Percentiles rank a stretch among this genome's conserved stretches.
Evolutionary conservation across 208 protist genomes (phyloP).

Genomic region (Leishmania braziliensis): DNA sequence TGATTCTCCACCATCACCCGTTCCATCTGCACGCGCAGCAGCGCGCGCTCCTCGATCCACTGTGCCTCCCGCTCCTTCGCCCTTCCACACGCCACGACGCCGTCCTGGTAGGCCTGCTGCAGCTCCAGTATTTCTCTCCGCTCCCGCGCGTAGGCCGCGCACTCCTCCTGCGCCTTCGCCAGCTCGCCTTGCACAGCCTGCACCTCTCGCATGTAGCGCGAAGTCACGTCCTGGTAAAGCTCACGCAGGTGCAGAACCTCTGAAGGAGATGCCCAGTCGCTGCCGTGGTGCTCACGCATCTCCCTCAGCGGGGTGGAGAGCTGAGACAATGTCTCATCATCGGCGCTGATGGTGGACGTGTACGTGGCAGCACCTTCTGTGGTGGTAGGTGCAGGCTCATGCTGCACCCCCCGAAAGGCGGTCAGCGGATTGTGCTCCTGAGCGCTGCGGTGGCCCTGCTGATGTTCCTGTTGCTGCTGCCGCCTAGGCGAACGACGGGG

Average conservation of each 20-base stretch:
- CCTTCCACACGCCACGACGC: conserved; percentile 29
- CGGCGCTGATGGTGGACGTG: conserved; percentile 6
- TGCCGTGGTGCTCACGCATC: not conserved
- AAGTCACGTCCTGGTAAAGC: conserved; percentile 35
- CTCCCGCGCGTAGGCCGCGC: conserved; percentile 30
- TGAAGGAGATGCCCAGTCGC: conserved; percentile 74
- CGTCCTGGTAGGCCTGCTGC: conserved; percentile 46
- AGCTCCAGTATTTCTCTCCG: conserved; percentile 32
- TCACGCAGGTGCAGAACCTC: conserved; percentile 72
- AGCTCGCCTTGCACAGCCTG: conserved; percentile 34
- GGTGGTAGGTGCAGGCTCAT: not conserved
- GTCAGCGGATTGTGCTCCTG: not conserved
- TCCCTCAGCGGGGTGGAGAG: not conserved
- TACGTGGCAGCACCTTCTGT: not conserved
- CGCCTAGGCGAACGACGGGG: not conserved
- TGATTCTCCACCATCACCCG: conserved; percentile 68
- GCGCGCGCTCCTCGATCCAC: conserved; percentile 67
- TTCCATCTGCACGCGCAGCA: conserved; percentile 62
- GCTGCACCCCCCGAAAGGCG: not conserved
- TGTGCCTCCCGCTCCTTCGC: conserved; percentile 28
- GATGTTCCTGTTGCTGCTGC: not conserved
- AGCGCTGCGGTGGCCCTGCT: not conserved
- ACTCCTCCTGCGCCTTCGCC: conserved; percentile 32
- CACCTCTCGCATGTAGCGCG: conserved; percentile 47
- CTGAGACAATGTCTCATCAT: conserved; percentile 4